A percentile compares a stretch with the other conserved stretches of the same genome.
These are phyloP conservation scores for Paspalum notatum DNA, from an alignment of 176 grass and related monocot species.

Conservation along the genomic window DNA sequence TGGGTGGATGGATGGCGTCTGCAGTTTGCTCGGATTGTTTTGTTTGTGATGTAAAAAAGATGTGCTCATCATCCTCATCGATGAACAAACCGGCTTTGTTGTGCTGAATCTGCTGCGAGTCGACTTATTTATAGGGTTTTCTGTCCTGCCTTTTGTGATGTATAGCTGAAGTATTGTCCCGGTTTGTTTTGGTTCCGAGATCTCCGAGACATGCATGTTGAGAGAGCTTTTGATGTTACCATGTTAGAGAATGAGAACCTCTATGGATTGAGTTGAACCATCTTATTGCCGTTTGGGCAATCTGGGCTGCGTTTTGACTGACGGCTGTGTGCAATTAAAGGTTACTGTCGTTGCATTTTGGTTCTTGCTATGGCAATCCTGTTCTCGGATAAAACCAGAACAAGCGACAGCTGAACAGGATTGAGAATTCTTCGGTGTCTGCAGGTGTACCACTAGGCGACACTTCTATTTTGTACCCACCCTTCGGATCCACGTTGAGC, in stretches of 20 bases:
- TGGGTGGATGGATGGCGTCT: conserved; percentile 29
- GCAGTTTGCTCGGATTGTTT: conserved; percentile 56
- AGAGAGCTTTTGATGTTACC: conserved; percentile 54
- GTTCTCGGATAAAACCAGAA: no score
- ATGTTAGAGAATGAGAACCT: conserved; percentile 8
- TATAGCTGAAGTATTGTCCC: conserved; percentile 63
- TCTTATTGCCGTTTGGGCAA: conserved; percentile 27
- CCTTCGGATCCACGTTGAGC: no score
- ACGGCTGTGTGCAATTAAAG: conserved; percentile 3
- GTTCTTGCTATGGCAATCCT: no score
- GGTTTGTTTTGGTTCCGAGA: conserved; percentile 41
- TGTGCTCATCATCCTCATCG: conserved; percentile 21
- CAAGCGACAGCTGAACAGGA: no score
- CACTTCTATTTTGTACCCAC: no score
- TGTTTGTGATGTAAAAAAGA: conserved; percentile 67
- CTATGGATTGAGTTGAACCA: conserved; percentile 46
- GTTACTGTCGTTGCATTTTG: neutral
- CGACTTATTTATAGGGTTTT: conserved; percentile 65
- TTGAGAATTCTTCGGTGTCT: no score
- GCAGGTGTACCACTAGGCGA: no score
- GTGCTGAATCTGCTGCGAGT: conserved; percentile 51
- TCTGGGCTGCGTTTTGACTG: conserved; percentile 16
- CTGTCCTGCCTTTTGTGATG: conserved; percentile 53
- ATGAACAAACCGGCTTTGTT: conserved; percentile 22
- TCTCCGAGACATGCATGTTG: conserved; percentile 6